Evolutionary conservation across 106 monocot genomes (phyloP), one percentile per base, ranked within the genome.

Genomic region (Alisma plantagoaquatica): DNA sequence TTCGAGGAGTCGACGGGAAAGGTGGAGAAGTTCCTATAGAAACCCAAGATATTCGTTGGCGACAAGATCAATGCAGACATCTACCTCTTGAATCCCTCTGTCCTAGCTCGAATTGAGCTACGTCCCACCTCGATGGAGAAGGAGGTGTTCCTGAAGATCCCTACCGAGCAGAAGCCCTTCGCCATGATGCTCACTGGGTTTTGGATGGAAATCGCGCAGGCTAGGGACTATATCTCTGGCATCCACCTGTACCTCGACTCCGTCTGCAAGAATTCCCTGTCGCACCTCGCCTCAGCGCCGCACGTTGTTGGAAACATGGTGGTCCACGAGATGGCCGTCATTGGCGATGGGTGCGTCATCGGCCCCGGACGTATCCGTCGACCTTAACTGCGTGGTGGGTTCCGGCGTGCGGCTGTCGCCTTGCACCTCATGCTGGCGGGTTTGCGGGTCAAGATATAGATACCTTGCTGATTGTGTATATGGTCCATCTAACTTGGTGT

Each of bases 141-240:
- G 43, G 84, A 85, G 65, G 72, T 85, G 1, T 85, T 85, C 72
- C 79, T 79, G 9, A 54, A 55, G 28, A 85, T 85, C 12, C 72
- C 84, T 9, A 55, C 63, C 0, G 79, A 80, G 19, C n/a, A 59
- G 6, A 65, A 73, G 54, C 75, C 79, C 12, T 76, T 45, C 31
- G 79, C 84, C 23, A 85, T 79, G 84, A 73, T 76, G 10, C 64
- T 85, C 3, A 72, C 79, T n/a, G n/a, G n/a, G n/a, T 82, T 82
- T 41, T 82, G 81, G 81, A 82, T 82, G 81, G 81, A 82, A 47
- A 77, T 81, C 43, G 81, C n/a, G n/a, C n/a, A n/a, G n/a, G n/a
- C n/a, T n/a, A n/a, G n/a, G n/a, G n/a, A 85, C 65, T 85, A 85
- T 62, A 76, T 85, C 21, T 62, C 75, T 2, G 84, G 79, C 49